phyloP scores from a whole-genome alignment of 2,329 filamentous ascomycete species.

The Ascochyta viciae-villosae region DNA sequence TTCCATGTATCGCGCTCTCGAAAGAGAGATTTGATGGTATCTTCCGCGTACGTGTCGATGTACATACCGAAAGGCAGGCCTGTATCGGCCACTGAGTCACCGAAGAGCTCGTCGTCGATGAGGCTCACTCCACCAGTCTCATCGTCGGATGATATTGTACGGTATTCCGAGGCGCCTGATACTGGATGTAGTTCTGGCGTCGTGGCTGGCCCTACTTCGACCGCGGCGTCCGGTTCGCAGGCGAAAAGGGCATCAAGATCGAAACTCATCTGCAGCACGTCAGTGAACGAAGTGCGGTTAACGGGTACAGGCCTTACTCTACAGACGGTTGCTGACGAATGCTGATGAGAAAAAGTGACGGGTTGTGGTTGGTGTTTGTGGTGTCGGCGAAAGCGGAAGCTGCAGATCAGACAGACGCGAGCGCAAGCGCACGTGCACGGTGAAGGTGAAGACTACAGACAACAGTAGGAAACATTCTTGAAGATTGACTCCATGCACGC shows the following conservation, averaged over 20 bases:
- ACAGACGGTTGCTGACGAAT: too few species aligned
- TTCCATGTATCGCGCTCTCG: conserved; percentile 14
- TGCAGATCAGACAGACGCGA: too few species aligned
- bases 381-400: too few species aligned
- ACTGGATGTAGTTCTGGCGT: background rate
- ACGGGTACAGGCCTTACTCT: background rate
- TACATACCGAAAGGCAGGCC: background rate
- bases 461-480: too few species aligned
- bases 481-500: too few species aligned
- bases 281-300: background rate
- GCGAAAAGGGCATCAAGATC: conserved; percentile 13
- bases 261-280: conserved; percentile 13
- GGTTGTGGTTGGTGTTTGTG: too few species aligned
- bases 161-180: background rate
- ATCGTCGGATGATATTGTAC: background rate
- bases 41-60: conserved; percentile 2
- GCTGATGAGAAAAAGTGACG: too few species aligned
- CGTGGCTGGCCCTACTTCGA: background rate
- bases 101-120: background rate
- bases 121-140: background rate
- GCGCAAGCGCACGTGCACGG: too few species aligned
- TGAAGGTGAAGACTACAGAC: too few species aligned
- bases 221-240: background rate
- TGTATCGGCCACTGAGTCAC: background rate
- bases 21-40: conserved; percentile 6